Evolutionary conservation across 805 yeast species (phyloP), one percentile per base, ranked within the genome.

Genomic region (Yamadazyma laniorum): DNA sequence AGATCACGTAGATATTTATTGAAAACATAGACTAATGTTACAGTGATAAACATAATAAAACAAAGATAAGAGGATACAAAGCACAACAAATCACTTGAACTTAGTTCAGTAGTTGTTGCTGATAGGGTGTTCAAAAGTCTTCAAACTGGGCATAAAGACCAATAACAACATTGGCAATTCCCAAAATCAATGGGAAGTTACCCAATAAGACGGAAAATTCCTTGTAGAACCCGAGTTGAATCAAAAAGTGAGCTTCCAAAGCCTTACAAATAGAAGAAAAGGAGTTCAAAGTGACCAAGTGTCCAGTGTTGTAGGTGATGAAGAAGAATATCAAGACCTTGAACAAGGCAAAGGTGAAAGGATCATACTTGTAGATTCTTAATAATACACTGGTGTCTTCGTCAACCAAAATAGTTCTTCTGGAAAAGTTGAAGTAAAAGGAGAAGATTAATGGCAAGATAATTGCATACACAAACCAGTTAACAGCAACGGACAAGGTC

Each of bases 111-210:
- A 23, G 9, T n/a, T n/a, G n/a, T n/a, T n/a, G n/a, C n/a, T n/a
- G n/a, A n/a, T n/a, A n/a, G n/a, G n/a, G n/a, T n/a, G n/a, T n/a
- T 25, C 53, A 68, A 52, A 56, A 63, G 42, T 68, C 72, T 53
- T 68, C 74, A 48, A 68, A 66, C 53, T 70, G 75, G 25, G 80
- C 74, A 56, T 77, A 77, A 39, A 75, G 63, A 5, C 78, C 74
- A 53, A 74, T 53, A 22, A 65, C 53, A 22, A 74, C 59, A 44
- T 70, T 67, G 47, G 77, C 70, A 26, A 67, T 45, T 15, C 75
- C 76, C 39, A 73, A 51, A 32, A 74, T 58, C 23, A 74, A 49
- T 31, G 77, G 71, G 61, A 73, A 67, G 47, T 57, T 59, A 39
- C 79, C 80, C 51, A 75, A 74, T 27, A 52, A 42, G 13, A 46